Percentiles rank a stretch among this genome's conserved stretches.
These are phyloP conservation scores for Penicillium crystallinum DNA, from an alignment of 495 filamentous ascomycete genomes.

Conservation along the genomic window DNA sequence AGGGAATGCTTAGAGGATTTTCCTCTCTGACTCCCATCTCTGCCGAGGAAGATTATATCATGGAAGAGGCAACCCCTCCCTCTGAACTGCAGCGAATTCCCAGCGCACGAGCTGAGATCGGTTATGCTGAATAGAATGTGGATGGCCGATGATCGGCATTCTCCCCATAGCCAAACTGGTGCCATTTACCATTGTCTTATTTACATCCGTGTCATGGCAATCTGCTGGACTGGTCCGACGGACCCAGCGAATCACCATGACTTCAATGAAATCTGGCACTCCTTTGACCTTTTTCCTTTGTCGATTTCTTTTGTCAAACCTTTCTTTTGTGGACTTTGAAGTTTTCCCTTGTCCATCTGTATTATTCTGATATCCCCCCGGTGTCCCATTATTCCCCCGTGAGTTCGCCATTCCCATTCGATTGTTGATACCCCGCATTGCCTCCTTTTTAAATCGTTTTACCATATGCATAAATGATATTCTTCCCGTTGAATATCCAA, in stretches of 20 bases:
- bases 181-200: background rate
- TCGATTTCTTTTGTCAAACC: constrained; percentile 13
- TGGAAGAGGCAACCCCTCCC: constrained; percentile 32
- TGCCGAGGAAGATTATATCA: constrained; percentile 38
- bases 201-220: background rate
- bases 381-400: constrained; percentile 7
- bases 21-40: constrained; percentile 42
- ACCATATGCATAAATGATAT: constrained; percentile 15
- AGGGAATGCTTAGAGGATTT: constrained; percentile 61
- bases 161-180: background rate
- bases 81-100: constrained; percentile 54
- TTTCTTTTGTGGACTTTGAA: background rate
- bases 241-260: constrained; percentile 5
- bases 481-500: constrained; percentile 8
- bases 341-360: constrained; percentile 4
- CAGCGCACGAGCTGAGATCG: constrained; percentile 57
- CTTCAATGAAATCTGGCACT: constrained; percentile 26
- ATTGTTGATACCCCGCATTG: constrained; percentile 42
- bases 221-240: background rate
- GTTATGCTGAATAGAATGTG: constrained; percentile 41
- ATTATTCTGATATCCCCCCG: constrained; percentile 12
- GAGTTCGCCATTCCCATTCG: constrained; percentile 15
- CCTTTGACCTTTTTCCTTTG: constrained; percentile 31
- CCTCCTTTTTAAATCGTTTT: constrained; percentile 23
- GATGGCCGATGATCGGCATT: background rate